Evolutionary conservation across 139 green algal species (phyloP), one percentile per base, ranked within the genome.

Genomic region (Chlamydomonas asymmetrica): DNA sequence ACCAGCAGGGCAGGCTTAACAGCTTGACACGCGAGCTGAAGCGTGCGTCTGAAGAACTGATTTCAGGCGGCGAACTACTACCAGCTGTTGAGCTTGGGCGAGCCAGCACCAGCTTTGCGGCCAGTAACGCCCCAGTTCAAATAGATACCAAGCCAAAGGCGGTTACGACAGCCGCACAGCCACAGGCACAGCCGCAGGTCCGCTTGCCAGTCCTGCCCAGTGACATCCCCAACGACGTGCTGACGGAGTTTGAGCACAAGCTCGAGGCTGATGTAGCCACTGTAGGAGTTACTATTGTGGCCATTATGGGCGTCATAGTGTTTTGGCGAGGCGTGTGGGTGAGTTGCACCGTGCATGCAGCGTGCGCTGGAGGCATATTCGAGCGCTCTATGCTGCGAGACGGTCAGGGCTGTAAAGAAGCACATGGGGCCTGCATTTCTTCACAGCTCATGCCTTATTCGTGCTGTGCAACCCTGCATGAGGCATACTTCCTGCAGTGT

Each of bases 261-360:
- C 70, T 85, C 20, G 72, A 83, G 52, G 76, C 76, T 1, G 74
- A 84, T 66, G 31, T 84, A 13, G 41, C 62, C 34, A 75, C 64
- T 5, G 76, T 82, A 5, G 76, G 64, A 29, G 66, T 82, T 4
- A 86, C 78, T 6, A 34, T 87, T 18, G 80, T 74, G 0, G 78
- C 78, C 13, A 77, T 86, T 23, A 82, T 79, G n/a, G 85, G 85
- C 5, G 86, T 92, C 34, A 87, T 92, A n/a, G 76, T 92, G 2
- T 93, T 85, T 41, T 92, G 88, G 88, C 69, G 88, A 0, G 88
- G 88, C 13, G 79, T 92, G 31, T 92, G 88, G 85, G n/a, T n/a
- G n/a, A n/a, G n/a, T n/a, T n/a, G n/a, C n/a, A n/a, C n/a, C n/a
- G n/a, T n/a, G n/a, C n/a, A n/a, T n/a, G n/a, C n/a, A n/a, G n/a